Evolutionary conservation across 371 early-diverging fungal species (phyloP).

Genomic region (Mortierella polycephala): DNA sequence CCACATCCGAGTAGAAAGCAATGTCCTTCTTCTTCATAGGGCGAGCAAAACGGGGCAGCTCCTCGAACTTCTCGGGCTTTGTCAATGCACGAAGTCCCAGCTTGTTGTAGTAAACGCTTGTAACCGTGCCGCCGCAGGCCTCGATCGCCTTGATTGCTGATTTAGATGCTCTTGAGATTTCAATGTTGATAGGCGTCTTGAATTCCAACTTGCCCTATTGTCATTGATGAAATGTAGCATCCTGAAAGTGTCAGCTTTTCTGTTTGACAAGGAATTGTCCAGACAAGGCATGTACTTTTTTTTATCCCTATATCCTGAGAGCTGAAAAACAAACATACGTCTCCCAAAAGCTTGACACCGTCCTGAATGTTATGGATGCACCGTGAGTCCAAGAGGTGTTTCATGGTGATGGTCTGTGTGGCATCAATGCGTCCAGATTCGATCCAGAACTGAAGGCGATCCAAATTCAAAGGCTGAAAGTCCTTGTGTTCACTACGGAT

Average conservation of each 20-base stretch:
- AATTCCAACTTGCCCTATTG: slow-evolving; percentile 73
- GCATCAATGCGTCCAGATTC: slow-evolving; percentile 87
- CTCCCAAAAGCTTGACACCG: slow-evolving; percentile 88
- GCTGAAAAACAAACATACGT: slow-evolving; percentile 59
- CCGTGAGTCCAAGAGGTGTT: slow-evolving; percentile 78
- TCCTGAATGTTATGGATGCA: slow-evolving; percentile 84
- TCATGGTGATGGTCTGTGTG: slow-evolving; percentile 85
- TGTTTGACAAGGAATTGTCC: not conserved
- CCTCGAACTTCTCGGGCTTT: slow-evolving; percentile 85
- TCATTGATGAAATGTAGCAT: slow-evolving; percentile 2
- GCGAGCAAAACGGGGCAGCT: slow-evolving; percentile 69
- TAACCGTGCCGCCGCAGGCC: slow-evolving; percentile 85
- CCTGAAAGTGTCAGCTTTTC: not conserved
- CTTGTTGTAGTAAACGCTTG: slow-evolving; percentile 82
- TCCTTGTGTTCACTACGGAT: slow-evolving; percentile 67
- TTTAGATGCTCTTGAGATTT: slow-evolving; percentile 87
- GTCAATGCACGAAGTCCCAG: slow-evolving; percentile 81
- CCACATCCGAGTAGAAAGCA: slow-evolving; percentile 69
- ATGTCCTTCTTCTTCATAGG: slow-evolving; percentile 72
- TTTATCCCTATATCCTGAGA: not conserved
- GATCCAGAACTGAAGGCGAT: slow-evolving; percentile 93
- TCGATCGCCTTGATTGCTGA: slow-evolving; percentile 88
- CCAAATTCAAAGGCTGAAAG: slow-evolving; percentile 83
- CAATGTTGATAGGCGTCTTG: slow-evolving; percentile 78
- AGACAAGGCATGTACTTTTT: not conserved